Evolutionary conservation across 2,329 filamentous ascomycete species (phyloP).

Genomic region (Didymella lethalis): DNA sequence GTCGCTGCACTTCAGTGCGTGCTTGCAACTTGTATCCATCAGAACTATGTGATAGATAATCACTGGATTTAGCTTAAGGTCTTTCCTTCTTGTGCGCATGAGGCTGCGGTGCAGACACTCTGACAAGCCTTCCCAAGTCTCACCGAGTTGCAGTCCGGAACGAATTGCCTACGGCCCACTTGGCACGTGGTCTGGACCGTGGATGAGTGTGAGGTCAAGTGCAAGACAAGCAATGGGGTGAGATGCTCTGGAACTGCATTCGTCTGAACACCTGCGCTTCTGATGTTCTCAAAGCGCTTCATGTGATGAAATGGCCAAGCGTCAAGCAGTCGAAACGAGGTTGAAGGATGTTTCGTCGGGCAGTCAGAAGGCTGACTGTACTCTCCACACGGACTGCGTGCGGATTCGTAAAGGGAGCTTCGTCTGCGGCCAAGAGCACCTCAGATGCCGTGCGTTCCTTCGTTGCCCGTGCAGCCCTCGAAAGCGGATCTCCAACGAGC

Average conservation of each 20-base stretch:
- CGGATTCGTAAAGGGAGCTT: constrained; percentile 9
- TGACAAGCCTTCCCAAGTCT: constrained; percentile 8
- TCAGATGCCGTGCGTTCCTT: constrained; percentile 22
- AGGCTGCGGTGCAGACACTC: background rate
- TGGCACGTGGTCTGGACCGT: constrained; percentile 18
- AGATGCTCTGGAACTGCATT: constrained; percentile 12
- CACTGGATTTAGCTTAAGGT: background rate
- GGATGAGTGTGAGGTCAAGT: constrained; percentile 9
- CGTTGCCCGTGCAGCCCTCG: constrained; percentile 10
- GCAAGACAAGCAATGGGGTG: constrained; percentile 4
- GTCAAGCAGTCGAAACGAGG: background rate
- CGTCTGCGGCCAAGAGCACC: constrained; percentile 15
- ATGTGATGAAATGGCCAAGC: background rate
- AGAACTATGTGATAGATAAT: constrained; percentile 1
- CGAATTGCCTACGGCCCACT: constrained; percentile 10
- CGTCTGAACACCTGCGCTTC: constrained; percentile 12
- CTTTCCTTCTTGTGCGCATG: background rate
- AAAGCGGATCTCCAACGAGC: constrained; percentile 14
- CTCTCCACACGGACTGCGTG: background rate
- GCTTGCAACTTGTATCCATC: constrained; percentile 9
- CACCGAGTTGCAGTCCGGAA: constrained; percentile 5
- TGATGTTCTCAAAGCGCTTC: constrained; percentile 7
- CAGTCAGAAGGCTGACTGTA: constrained; percentile 2
- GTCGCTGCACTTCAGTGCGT: constrained; percentile 12
- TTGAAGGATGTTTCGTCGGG: constrained; percentile 1